phyloP scores from a whole-genome alignment of 345 rosid genomes.

The Sapria himalayana region DNA sequence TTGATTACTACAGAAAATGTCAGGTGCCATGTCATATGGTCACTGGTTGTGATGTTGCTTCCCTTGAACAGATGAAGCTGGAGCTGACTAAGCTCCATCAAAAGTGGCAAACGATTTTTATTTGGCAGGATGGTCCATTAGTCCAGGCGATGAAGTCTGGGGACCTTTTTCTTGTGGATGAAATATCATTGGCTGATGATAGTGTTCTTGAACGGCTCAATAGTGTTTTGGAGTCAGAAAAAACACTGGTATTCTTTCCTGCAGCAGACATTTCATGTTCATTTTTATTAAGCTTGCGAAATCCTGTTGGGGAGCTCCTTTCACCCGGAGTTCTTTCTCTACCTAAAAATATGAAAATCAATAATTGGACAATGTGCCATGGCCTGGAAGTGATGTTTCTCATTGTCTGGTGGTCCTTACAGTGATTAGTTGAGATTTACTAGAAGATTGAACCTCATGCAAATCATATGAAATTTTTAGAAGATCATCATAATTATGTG shows the following conservation, averaged over 20 bases:
- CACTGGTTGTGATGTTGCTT: constrained; percentile 23
- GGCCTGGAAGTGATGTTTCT: too few species aligned
- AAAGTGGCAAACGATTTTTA: constrained; percentile 66
- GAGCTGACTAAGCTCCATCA: constrained; percentile 35
- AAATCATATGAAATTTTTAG: too few species aligned
- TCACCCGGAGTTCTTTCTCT: too few species aligned
- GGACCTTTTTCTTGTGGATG: constrained; percentile 72
- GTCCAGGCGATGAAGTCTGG: constrained; percentile 85
- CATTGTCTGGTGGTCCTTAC: too few species aligned
- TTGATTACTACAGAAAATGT: constrained; percentile 25
- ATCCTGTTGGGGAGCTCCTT: too few species aligned
- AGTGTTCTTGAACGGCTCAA: constrained; percentile 84
- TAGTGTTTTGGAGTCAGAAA: constrained; percentile 83
- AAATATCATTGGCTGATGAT: constrained; percentile 96
- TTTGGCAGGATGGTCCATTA: constrained; percentile 97
- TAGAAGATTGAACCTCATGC: too few species aligned
- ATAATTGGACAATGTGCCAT: too few species aligned
- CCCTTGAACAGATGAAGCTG: constrained; percentile 30
- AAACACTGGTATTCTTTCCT: constrained; percentile 35
- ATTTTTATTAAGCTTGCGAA: too few species aligned
- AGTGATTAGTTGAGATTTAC: too few species aligned
- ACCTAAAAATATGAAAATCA: too few species aligned
- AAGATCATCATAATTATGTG: too few species aligned
- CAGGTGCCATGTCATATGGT: constrained; percentile 13
- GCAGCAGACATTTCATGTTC: background rate